Percentiles rank a stretch among this genome's conserved stretches.
phyloP scores from a whole-genome alignment of 176 grass and related monocot species.

The Bolboschoenus planiculmis region DNA sequence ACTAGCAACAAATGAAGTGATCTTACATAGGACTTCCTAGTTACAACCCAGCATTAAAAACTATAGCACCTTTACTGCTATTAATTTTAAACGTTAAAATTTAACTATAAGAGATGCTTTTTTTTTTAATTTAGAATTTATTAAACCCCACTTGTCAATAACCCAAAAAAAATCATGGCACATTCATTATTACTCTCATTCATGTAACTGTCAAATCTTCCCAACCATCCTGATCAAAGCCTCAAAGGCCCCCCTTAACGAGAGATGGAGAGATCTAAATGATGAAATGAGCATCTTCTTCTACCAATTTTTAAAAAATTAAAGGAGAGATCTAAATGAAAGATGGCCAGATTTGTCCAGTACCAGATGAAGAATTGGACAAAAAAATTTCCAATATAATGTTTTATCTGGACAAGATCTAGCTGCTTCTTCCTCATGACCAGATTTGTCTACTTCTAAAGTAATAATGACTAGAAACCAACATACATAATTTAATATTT shows the following conservation, averaged over 20 bases:
- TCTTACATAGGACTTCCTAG: too few species aligned
- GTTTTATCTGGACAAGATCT: background rate
- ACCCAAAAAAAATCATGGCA: background rate
- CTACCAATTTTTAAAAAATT: background rate
- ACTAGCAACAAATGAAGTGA: too few species aligned
- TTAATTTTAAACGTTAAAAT: too few species aligned
- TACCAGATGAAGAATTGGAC: background rate
- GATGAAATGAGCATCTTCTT: background rate
- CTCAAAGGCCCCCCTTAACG: background rate
- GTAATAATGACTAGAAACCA: slow-evolving; percentile 4
- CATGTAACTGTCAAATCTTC: background rate
- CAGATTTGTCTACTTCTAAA: slow-evolving; percentile 3
- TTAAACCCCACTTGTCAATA: background rate
- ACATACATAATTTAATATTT: background rate
- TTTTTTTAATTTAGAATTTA: too few species aligned
- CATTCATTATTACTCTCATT: background rate
- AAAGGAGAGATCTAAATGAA: background rate
- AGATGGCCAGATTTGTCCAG: background rate
- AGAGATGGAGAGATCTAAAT: background rate
- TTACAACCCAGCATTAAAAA: too few species aligned
- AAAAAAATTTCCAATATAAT: background rate
- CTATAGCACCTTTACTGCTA: too few species aligned
- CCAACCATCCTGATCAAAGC: background rate
- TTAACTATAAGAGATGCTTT: too few species aligned
- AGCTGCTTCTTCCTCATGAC: background rate